Evolutionary conservation across 2,329 filamentous ascomycete genomes (phyloP).

Genomic region (Claviceps fusiformis): DNA sequence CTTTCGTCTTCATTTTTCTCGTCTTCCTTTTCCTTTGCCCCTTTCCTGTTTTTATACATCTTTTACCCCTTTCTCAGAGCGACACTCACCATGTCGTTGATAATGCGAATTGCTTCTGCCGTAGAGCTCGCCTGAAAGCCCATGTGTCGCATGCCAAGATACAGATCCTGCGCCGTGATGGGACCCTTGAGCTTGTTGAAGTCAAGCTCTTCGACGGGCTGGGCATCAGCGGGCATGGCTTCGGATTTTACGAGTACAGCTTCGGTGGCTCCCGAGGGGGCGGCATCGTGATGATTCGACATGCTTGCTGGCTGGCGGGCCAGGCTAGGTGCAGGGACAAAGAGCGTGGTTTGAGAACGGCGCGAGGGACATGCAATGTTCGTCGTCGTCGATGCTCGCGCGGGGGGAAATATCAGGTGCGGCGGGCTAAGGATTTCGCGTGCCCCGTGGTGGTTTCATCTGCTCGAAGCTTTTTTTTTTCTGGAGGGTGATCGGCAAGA

Average conservation of each 20-base stretch:
- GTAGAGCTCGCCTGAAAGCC: conserved; percentile 61
- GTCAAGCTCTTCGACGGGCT: conserved; percentile 78
- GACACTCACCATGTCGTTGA: conserved; percentile 76
- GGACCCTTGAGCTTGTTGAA: conserved; percentile 70
- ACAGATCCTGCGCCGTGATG: conserved; percentile 75
- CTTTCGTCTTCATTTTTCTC: too few species aligned
- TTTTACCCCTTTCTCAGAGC: background rate
- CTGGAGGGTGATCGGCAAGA: too few species aligned
- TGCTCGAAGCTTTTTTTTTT: background rate
- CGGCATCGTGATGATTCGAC: conserved; percentile 19
- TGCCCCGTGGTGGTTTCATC: background rate
- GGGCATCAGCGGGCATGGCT: conserved; percentile 64
- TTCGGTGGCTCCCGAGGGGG: conserved; percentile 53
- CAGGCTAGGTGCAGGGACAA: background rate
- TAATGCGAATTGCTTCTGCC: conserved; percentile 76
- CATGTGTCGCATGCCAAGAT: conserved; percentile 72
- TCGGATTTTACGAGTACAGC: conserved; percentile 79
- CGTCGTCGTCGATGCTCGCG: background rate
- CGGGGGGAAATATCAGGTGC: background rate
- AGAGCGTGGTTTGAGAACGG: background rate
- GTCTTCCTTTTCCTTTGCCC: too few species aligned
- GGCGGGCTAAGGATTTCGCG: background rate
- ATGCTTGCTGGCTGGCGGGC: background rate
- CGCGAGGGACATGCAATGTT: background rate
- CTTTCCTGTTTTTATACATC: background rate